Evolutionary conservation across 768 basidiomycete species (phyloP), one percentile per base, ranked within the genome.

Genomic region (Guyanaporus albipodus): DNA sequence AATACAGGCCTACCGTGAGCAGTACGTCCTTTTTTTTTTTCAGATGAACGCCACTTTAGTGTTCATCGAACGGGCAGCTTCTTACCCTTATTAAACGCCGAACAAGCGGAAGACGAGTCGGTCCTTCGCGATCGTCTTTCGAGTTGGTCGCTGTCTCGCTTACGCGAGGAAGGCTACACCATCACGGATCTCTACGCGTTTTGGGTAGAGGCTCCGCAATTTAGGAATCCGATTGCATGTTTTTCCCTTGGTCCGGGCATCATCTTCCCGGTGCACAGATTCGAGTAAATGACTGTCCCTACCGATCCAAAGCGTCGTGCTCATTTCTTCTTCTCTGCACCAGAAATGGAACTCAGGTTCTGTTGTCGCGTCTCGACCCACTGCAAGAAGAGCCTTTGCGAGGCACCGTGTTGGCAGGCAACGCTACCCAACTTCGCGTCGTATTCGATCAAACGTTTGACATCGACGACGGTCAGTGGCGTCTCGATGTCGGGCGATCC

Each of bases 151-250:
- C 46, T 83, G 4, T 68, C 73, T 22, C 74, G 77, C 18, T 67
- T 91, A 34, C 67, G 73, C 52, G 68, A 75, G n/a, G 83, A 85
- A 54, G 90, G 90, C 0, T 91, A 88, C 56, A 78, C 81, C 42
- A 58, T 92, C 26, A 83, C 80, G 0, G 79, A 72, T 15, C 67
- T 91, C 19, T 73, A 67, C 14, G 87, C 77, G 0, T 91, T 76
- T 58, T 89, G 85, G 87, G 61, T 83, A 31, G 73, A 80, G 46
- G 72, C 70, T n/a, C 77, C 73, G 19, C 75, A 78, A 45, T 83
- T 78, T 62, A 85, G 83, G 1, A 76, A 76, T 32, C 82, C 80
- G 2, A 74, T 85, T 6, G 88, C 86, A 0, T 73, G 75, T 3
- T 91, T 92, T 56, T 60, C 66, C 1, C 60, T 81, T 1, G 82